Base-by-base conservation (phyloP, 106 monocot species). In the Dendrobium officinale region DNA sequence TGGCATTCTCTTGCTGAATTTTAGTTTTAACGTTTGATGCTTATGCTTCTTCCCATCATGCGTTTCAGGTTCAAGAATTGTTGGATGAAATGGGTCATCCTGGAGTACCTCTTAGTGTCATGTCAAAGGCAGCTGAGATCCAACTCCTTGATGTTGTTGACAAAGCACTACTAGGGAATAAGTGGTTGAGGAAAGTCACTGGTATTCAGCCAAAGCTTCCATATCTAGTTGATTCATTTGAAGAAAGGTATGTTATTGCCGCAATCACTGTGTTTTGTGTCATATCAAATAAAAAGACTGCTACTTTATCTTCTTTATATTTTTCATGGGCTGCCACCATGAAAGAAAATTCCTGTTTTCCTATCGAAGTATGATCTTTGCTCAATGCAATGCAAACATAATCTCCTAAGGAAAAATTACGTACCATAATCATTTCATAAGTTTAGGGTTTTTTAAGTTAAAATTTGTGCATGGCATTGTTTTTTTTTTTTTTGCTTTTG, bases 201-300 rank as follows among this genome's bases (percentile, higher is more conserved):
- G 91, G 95, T 47, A 90, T 99, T 82, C 99, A 99, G 83, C 99
- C 99, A 49, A 93, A 89, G 80, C 90, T 99, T 61, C 95, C 99
- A 41, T 99, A 95, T 84, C 43, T 95, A 54, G 99, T 99, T 73
- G 99, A 99, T 49, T 91, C 99, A 56, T 99, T 99, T 87, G 99
- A 99, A 86, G 89, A 90, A 82, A 93, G 99, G 99, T 99, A 82
- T 55, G 70, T 2, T 24, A 26, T 66, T 18, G 2, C 9, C 6
- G 1, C 64, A 66, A 26, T 66, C 51, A 51, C 13, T 51, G 1
- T 51, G 13, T 6, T 61, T 61, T 61, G 20, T n/a, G 61, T 61
- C 22, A 5, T 5, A 22, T 61, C 22, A 22, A n/a, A 22, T 22
- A n/a, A 61, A 58, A 61, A 5, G 61, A 61, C 61, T 22, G 19